Evolutionary conservation across 352 stramenopile species (phyloP).

Genomic region (Pythium periplocum): DNA sequence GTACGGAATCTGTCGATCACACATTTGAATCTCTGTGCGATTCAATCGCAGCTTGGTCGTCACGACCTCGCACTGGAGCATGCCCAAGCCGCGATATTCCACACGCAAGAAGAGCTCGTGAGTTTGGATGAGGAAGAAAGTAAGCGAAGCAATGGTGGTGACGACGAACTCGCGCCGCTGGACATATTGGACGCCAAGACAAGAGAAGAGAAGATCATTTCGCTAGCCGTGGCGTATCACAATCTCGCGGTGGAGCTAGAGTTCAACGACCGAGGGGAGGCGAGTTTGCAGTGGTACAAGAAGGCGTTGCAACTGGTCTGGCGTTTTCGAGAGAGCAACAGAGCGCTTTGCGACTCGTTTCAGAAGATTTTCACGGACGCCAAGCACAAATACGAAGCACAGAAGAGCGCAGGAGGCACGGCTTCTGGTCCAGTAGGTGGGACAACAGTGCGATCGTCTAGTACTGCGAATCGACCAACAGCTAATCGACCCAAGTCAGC

Average conservation of each 20-base stretch:
- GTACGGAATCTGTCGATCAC: conserved; percentile 81
- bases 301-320: conserved; percentile 67
- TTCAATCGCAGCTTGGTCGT: conserved; percentile 65
- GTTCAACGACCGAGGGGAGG: conserved; percentile 62
- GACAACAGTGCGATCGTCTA: too few species aligned
- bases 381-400: conserved; percentile 48
- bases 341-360: conserved; percentile 58
- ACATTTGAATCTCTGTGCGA: conserved; percentile 76
- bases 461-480: conserved; percentile 7
- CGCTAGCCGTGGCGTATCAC: conserved; percentile 73
- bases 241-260: conserved; percentile 78
- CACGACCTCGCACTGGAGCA: conserved; percentile 72
- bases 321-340: conserved; percentile 59
- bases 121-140: conserved; percentile 30
- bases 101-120: conserved; percentile 77
- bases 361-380: conserved; percentile 68
- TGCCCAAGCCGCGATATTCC: conserved; percentile 74
- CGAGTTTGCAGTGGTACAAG: conserved; percentile 82
- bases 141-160: conserved; percentile 2
- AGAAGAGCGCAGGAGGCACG: too few species aligned
- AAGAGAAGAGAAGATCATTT: conserved; percentile 70
- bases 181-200: conserved; percentile 47
- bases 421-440: too few species aligned
- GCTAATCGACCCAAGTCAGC: conserved; percentile 32
- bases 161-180: conserved; percentile 2